Evolutionary conservation across 208 protist species (phyloP).

Genomic region (Crithidia mellificae): DNA sequence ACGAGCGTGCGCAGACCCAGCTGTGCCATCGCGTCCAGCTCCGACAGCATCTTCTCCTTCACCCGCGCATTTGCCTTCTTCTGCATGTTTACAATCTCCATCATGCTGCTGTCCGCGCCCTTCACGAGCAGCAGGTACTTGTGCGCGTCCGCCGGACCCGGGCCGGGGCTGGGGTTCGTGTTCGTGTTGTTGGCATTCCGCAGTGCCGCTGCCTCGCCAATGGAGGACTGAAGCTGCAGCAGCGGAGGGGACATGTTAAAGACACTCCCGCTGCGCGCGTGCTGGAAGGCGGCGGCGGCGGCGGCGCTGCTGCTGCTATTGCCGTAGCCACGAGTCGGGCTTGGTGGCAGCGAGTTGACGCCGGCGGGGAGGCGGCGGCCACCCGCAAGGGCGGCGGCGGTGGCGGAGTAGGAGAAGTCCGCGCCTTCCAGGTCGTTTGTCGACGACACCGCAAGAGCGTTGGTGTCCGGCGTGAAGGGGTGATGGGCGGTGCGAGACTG

Average conservation of each 20-base stretch:
- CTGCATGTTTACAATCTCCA: constrained; percentile 64
- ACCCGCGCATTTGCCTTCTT: constrained; percentile 39
- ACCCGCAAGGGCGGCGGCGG: no score
- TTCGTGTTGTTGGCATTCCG: background rate
- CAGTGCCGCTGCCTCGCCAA: background rate
- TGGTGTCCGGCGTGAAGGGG: constrained; percentile 3
- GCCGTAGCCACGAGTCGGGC: no score
- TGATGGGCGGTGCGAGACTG: background rate
- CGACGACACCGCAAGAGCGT: background rate
- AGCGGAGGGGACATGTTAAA: background rate
- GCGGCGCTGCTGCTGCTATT: background rate
- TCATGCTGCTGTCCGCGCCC: constrained; percentile 86
- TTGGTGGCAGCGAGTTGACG: background rate
- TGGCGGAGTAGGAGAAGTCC: background rate
- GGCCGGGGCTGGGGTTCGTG: background rate
- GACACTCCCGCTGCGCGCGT: background rate
- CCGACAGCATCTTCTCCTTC: constrained; percentile 34
- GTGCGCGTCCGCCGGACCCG: background rate
- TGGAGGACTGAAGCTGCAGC: constrained; percentile 1
- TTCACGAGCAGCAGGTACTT: constrained; percentile 78
- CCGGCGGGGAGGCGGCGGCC: background rate
- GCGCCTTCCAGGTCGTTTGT: constrained; percentile 6
- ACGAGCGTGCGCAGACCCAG: constrained; percentile 80
- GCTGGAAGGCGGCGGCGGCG: background rate
- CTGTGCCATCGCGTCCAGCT: constrained; percentile 57